phyloP scores from a whole-genome alignment of 192 early-diverging fungal genomes.

The Entrophospora sp. region DNA sequence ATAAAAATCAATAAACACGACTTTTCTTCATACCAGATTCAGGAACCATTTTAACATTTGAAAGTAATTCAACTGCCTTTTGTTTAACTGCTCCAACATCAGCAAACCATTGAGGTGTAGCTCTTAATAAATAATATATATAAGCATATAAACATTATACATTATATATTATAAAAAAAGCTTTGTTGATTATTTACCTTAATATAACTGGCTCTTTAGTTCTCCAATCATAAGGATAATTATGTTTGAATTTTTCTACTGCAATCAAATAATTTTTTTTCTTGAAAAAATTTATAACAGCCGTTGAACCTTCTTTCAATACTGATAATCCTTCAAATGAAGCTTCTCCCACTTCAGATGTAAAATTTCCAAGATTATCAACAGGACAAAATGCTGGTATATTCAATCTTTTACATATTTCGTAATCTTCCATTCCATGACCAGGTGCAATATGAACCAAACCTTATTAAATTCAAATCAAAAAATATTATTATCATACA shows the following conservation, averaged over 20 bases:
- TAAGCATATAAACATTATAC: no score
- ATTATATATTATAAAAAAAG: no score
- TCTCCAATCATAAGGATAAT: slow-evolving; percentile 81
- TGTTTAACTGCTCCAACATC: slow-evolving; percentile 56
- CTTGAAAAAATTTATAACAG: slow-evolving; percentile 48
- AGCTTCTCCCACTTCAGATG: slow-evolving; percentile 49
- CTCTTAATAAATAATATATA: no score
- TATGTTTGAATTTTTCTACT: slow-evolving; percentile 50
- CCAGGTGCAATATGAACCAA: slow-evolving; percentile 77
- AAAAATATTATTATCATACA: no score
- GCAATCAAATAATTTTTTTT: slow-evolving; percentile 33
- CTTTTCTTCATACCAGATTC: slow-evolving; percentile 28
- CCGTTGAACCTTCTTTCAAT: slow-evolving; percentile 46
- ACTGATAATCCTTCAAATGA: slow-evolving; percentile 51
- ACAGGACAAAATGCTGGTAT: slow-evolving; percentile 64
- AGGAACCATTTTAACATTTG: slow-evolving; percentile 51
- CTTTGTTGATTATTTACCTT: no score
- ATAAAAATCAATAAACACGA: neutral
- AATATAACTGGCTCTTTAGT: slow-evolving; percentile 72
- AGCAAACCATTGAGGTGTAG: slow-evolving; percentile 81
- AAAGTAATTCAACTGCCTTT: slow-evolving; percentile 46
- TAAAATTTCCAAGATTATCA: slow-evolving; percentile 58
- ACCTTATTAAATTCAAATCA: no score
- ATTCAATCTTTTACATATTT: slow-evolving; percentile 42
- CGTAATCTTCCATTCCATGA: slow-evolving; percentile 80